Conservation (phyloP, 83 land plant genomes). For the Picea abies region DNA sequence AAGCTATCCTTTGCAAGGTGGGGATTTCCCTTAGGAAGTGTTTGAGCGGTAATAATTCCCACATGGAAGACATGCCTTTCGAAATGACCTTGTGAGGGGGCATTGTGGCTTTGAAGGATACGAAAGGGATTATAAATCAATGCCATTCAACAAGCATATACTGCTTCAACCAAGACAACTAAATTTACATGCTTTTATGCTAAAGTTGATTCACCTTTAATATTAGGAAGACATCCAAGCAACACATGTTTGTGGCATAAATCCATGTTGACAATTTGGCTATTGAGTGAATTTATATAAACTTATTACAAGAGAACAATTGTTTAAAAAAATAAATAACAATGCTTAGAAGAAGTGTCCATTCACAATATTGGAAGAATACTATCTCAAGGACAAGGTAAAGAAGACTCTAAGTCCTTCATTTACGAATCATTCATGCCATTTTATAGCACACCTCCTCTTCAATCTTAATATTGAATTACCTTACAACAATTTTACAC, state of each 20-base stretch:
- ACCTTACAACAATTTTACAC: too few relatives aligned
- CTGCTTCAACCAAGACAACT: constrained; percentile 35
- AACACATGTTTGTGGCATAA: background rate
- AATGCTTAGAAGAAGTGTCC: too few relatives aligned
- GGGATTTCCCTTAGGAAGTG: too few relatives aligned
- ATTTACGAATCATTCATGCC: too few relatives aligned
- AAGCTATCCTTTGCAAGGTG: too few relatives aligned
- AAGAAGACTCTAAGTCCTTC: too few relatives aligned
- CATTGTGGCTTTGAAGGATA: constrained; percentile 38
- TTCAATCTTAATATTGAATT: too few relatives aligned
- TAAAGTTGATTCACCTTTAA: background rate
- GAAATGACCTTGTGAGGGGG: constrained; percentile 48
- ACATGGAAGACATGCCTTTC: constrained; percentile 36
- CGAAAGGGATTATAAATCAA: constrained; percentile 27
- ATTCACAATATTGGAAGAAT: too few relatives aligned
- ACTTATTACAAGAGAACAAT: background rate
- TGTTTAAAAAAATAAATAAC: too few relatives aligned
- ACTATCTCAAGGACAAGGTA: too few relatives aligned
- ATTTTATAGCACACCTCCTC: too few relatives aligned
- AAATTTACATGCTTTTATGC: constrained; percentile 10
- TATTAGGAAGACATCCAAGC: background rate
- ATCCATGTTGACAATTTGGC: background rate
- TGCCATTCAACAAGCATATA: constrained; percentile 23
- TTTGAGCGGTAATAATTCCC: constrained; percentile 4
- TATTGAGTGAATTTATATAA: too few relatives aligned